phyloP scores from a whole-genome alignment of 1,139 yeast species.

The Pichia sp. region DNA sequence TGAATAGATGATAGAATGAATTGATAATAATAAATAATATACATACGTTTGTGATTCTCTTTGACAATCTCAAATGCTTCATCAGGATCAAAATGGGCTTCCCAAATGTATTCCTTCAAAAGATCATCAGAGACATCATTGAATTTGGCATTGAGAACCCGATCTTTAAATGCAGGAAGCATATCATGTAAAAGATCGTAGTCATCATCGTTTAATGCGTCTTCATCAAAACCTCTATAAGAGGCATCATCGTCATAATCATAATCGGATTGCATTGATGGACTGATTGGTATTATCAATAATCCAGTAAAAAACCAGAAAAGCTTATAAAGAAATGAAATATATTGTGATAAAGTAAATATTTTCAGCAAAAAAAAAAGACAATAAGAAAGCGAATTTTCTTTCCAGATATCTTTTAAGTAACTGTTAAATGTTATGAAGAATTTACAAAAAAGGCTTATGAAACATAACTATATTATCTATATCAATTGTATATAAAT shows the following conservation, averaged over 20 bases:
- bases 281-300: background rate
- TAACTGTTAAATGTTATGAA: no score
- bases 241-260: conserved; percentile 7
- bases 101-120: conserved; percentile 17
- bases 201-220: conserved; percentile 14
- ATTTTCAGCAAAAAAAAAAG: no score
- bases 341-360: no score
- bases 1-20: background rate
- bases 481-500: no score
- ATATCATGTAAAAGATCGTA: conserved; percentile 14
- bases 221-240: conserved; percentile 13
- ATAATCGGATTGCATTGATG: conserved; percentile 8
- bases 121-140: conserved; percentile 3
- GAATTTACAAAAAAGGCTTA: no score
- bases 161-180: conserved; percentile 11
- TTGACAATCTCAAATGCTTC: conserved; percentile 21
- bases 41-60: conserved; percentile 28
- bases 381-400: no score
- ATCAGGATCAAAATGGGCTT: conserved; percentile 11
- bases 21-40: conserved; percentile 33
- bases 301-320: no score
- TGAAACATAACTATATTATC: no score
- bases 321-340: no score
- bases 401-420: no score
- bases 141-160: background rate